A percentile compares a stretch with the other conserved stretches of the same genome.
Conservation (phyloP, 1,284 basidiomycete genomes). For the Cutaneotrichosporon sp. region DNA sequence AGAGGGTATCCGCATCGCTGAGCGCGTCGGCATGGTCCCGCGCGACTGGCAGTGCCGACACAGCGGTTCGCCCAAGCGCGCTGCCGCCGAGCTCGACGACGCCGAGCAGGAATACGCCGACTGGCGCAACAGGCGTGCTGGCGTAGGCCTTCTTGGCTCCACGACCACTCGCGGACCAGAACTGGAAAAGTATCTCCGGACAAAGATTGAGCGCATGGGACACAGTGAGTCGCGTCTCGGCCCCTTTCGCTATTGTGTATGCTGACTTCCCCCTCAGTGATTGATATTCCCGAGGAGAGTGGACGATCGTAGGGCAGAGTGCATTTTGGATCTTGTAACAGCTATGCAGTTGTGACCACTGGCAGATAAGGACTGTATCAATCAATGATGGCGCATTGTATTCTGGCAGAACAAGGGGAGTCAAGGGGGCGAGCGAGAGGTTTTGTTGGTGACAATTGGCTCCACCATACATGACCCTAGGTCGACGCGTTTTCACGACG, state of each 20-base stretch:
- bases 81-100: slow-evolving; percentile 25
- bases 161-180: slow-evolving; percentile 76
- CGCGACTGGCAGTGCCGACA: slow-evolving; percentile 65
- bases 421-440: no score
- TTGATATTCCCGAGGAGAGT: slow-evolving; percentile 19
- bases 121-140: slow-evolving; percentile 55
- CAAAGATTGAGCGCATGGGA: slow-evolving; percentile 94
- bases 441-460: no score
- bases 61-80: slow-evolving; percentile 7
- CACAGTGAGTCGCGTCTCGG: slow-evolving; percentile 54
- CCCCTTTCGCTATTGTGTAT: neutral
- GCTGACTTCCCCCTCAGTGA: slow-evolving; percentile 10
- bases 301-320: neutral
- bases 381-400: no score
- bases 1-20: slow-evolving; percentile 74
- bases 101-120: slow-evolving; percentile 46
- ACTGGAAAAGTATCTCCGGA: slow-evolving; percentile 89
- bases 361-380: neutral
- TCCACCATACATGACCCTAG: no score
- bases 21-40: slow-evolving; percentile 92
- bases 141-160: slow-evolving; percentile 79
- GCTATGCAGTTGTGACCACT: neutral
- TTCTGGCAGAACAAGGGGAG: no score
- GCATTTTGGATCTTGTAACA: slow-evolving; percentile 5
- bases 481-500: no score